A percentile compares a stretch with the other conserved stretches of the same genome.
phyloP scores from a whole-genome alignment of 208 protist genomes.

The Trypanosoma platydactyli region DNA sequence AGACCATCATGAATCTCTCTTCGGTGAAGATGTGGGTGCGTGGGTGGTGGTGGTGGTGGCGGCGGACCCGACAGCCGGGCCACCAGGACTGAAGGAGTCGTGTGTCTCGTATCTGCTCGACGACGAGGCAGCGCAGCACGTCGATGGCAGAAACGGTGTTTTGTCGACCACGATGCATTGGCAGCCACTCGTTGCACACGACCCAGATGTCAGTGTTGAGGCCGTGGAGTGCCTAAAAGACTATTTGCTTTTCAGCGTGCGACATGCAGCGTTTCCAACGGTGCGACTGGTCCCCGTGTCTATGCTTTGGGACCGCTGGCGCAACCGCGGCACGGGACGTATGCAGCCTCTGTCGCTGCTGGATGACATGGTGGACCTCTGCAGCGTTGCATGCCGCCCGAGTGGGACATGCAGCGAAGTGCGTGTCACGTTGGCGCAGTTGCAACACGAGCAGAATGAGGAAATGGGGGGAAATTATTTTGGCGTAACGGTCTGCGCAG shows the following conservation, averaged over 20 bases:
- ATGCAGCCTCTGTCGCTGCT: constrained; percentile 9
- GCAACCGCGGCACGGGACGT: neutral
- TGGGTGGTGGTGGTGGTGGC: constrained; percentile 46
- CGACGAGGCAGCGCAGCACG: constrained; percentile 2
- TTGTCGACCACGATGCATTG: constrained; percentile 20
- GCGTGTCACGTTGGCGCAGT: constrained; percentile 7
- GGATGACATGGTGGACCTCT: constrained; percentile 25
- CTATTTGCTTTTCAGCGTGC: constrained; percentile 54
- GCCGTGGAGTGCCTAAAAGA: constrained; percentile 40
- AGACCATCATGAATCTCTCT: constrained; percentile 56
- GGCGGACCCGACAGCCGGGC: constrained; percentile 20
- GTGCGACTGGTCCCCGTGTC: constrained; percentile 41
- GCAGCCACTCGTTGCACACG: constrained; percentile 51
- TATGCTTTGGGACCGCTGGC: constrained; percentile 43
- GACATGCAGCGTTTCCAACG: constrained; percentile 35
- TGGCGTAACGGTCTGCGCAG: constrained; percentile 8
- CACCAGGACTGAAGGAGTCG: constrained; percentile 30
- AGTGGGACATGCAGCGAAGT: neutral
- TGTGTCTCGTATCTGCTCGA: constrained; percentile 53
- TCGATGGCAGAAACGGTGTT: neutral
- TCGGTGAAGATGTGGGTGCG: constrained; percentile 35
- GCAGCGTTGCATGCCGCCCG: constrained; percentile 1
- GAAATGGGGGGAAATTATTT: neutral
- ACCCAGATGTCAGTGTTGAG: constrained; percentile 45
- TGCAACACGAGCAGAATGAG: constrained; percentile 6